These are phyloP conservation scores for Geum urbanum DNA, from an alignment of 306 rosid genomes.

Conservation along the genomic window DNA sequence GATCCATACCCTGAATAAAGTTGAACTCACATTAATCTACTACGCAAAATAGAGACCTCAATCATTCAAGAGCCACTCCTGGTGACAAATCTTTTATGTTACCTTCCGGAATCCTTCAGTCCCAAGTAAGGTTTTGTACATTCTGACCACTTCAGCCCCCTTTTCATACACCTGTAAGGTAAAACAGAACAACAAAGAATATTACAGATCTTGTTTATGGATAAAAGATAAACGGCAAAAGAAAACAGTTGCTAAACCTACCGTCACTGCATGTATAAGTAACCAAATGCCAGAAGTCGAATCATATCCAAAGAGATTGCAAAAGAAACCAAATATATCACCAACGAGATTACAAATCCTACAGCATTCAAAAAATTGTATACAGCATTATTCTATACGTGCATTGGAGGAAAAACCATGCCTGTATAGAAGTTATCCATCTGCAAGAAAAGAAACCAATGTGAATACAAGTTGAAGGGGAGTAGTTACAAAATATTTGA, in stretches of 20 bases:
- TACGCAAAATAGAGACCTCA: constrained; percentile 16
- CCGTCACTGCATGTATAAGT: constrained; percentile 82
- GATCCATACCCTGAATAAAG: constrained; percentile 89
- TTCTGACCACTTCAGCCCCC: constrained; percentile 99
- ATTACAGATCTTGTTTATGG: constrained; percentile 27
- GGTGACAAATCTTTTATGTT: constrained; percentile 30
- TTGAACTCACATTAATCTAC: constrained; percentile 15
- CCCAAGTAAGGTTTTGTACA: constrained; percentile 96
- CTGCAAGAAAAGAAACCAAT: constrained; percentile 44
- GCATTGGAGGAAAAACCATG: constrained; percentile 26
- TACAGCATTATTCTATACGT: neutral
- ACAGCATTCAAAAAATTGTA: constrained; percentile 15
- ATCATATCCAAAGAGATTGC: constrained; percentile 29
- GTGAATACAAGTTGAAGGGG: constrained; percentile 27
- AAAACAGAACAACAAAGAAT: constrained; percentile 24
- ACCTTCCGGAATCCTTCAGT: constrained; percentile 87
- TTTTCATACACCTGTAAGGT: constrained; percentile 86
- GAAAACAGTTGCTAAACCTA: constrained; percentile 33
- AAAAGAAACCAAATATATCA: constrained; percentile 35
- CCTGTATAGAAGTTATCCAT: constrained; percentile 99
- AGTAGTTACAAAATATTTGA: constrained; percentile 4
- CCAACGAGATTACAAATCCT: constrained; percentile 27
- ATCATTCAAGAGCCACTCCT: constrained; percentile 8
- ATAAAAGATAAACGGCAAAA: constrained; percentile 16
- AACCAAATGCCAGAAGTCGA: constrained; percentile 42